Base-by-base conservation (phyloP, 352 stramenopile species). In the Salisapilia sapeloensis region DNA sequence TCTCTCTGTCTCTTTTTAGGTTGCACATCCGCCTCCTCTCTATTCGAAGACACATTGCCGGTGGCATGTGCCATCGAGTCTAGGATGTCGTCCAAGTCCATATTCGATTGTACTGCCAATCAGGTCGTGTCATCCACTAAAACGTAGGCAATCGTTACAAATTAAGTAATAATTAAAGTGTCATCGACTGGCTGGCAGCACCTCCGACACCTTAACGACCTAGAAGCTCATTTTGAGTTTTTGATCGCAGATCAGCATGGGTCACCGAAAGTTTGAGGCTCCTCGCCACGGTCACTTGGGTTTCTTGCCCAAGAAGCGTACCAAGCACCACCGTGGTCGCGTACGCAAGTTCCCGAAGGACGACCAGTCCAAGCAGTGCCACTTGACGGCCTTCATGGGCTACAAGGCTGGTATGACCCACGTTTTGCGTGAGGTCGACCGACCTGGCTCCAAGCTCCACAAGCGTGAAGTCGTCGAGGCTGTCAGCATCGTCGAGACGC, bases 321-420 rank as follows among this genome's bases (percentile, higher is more conserved):
- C 93, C 71, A 98, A 97, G 70, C 92, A 98, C 84, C 95, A 99
- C 80, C 77, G 76, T 44, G 96, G 96, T 51, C 93, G 95, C 60
- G 90, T 99, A 71, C 85, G 94, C 53, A 97, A 96, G 54, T 99
- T 99, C 90, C 96, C 96, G 23, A 90, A 81, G 52, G 96, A 99
- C 63, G 94, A 98, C 53, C 58, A 79, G 24, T 81, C 82, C 46
- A 96, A 97, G 71, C 70, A 79, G 37, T 70, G 70, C 44, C 96
- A 99, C 69, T 83, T 99, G 22, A 99, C 96, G 30, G 96, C 96
- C 44, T 99, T 99, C 80, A 97, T 98, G 76, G 96, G 85, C 60
- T 99, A 98, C 92, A 99, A 99, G 86, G 96, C 96, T 42, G 96
- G 96, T 57, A 99, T 99, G 96, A 99, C 96, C 42, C 96, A 99